Evolutionary conservation across 1,284 basidiomycete species (phyloP), one percentile per base, ranked within the genome.

Genomic region (Apiotrichum porosum): DNA sequence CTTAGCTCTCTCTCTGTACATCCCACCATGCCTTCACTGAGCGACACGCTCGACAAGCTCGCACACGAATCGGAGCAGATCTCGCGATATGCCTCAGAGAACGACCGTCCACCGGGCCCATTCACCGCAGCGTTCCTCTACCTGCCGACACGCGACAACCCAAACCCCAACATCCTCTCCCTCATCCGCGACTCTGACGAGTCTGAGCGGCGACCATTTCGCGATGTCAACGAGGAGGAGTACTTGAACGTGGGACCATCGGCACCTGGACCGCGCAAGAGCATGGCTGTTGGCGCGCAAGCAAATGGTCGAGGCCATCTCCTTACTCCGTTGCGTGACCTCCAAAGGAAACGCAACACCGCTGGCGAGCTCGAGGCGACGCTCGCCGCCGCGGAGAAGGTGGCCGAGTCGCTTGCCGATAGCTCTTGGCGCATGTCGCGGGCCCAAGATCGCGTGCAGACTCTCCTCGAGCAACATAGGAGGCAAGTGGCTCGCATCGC

Each of bases 161-260:
- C 48, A 30, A 46, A 36, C 4, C 44, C 54, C 4, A 57, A 48
- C 32, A 50, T 73, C 3, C 51, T 63, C 5, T 33, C 44, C 4
- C 56, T 69, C n/a, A 69, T 73, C 34, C 60, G 71, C 9, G 71
- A 73, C 52, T 64, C 68, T 13, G 50, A 56, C 24, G 58, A 63
- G 4, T 51, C 62, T 28, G 72, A 74, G 51, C 47, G 49, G 9
- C 44, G 65, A 28, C 52, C 71, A 17, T 74, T 68, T 62, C 64
- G 61, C 23, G 66, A 65, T 44, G 52, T 71, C 8, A 66, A 67
- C 6, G 67, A 71, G 46, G 47, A 44, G 23, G 46, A 54, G n/a
- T 14, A 43, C 42, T 28, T 39, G 13, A 22, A 41, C 38, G 15
- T 44, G 38, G 14, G n/a, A 4, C 15, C 32, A 43, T 21, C 36